Base-by-base conservation (phyloP, 192 early-diverging fungal genomes). In the Coemansia sp. region DNA sequence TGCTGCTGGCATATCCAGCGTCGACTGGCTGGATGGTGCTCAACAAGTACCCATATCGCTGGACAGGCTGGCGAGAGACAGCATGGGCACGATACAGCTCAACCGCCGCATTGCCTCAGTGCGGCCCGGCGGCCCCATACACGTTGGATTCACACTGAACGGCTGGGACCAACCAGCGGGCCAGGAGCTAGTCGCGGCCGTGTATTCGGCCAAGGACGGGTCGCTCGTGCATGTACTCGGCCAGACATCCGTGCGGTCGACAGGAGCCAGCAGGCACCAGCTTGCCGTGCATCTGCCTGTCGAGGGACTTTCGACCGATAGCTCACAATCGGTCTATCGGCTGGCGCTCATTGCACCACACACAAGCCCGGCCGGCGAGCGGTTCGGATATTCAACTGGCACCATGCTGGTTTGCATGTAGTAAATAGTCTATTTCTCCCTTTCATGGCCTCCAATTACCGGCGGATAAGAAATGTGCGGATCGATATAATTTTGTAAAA, bases 401-500 rank as follows among this genome's bases (percentile, higher is more conserved):
- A 65, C 58, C 11, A 72, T 72, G 62, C 39, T 72, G 0, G n/a
- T 61, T 64, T 64, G 62, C 58, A 3, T 65, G n/a, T 39, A 39
- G 17, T 17, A n/a, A n/a, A n/a, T n/a, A n/a, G n/a, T 54, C 25
- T 60, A 58, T 34, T 39, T 39, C n/a, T 39, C 2, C n/a, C 28
- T 14, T 39, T 14, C 38, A 17, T 39, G n/a, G 38, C 17, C n/a
- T 39, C 19, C 17, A 39, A 17, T 39, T 15, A 39, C 19, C 38
- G 19, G 8, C 8, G 28, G 28, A 29, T 5, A 29, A 29, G 8
- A 5, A 29, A 8, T 29, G 28, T 29, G 8, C 28, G 8, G 28
- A 8, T 3, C 8, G 28, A 29, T 29, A 29, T 29, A 29, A 29
- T n/a, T n/a, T n/a, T n/a, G n/a, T n/a, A n/a, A n/a, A n/a, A n/a